Percentiles rank a stretch among this genome's conserved stretches.
phyloP scores from a whole-genome alignment of 495 filamentous ascomycete species.

The Pseudomonodictys pantanalensis region DNA sequence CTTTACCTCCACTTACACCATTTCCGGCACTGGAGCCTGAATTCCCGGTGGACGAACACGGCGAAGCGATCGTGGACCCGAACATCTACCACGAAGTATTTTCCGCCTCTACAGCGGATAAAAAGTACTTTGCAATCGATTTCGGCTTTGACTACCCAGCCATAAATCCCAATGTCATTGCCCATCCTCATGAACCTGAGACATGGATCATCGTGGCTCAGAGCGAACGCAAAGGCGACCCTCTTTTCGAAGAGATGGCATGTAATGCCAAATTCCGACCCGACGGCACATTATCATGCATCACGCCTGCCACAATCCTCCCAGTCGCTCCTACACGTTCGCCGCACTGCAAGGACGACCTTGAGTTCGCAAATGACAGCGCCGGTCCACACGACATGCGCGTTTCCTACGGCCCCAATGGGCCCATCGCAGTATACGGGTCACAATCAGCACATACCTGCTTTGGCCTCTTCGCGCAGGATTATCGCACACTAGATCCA shows the following conservation, averaged over 20 bases:
- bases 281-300: conserved; percentile 43
- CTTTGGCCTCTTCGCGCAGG: conserved; percentile 52
- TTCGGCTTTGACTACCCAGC: conserved; percentile 39
- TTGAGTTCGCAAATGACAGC: conserved; percentile 40
- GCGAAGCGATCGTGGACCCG: neutral
- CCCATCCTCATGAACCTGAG: conserved; percentile 46
- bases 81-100: conserved; percentile 38
- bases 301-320: conserved; percentile 40
- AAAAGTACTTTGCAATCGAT: conserved; percentile 45
- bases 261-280: conserved; percentile 47
- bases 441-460: conserved; percentile 52
- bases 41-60: neutral
- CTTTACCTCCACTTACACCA: neutral
- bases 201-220: conserved; percentile 52
- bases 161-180: conserved; percentile 55
- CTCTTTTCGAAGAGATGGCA: conserved; percentile 44
- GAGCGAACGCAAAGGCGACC: conserved; percentile 24
- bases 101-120: conserved; percentile 45
- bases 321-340: conserved; percentile 45
- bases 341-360: conserved; percentile 45
- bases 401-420: conserved; percentile 51
- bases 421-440: conserved; percentile 48
- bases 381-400: conserved; percentile 51
- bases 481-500: conserved; percentile 47
- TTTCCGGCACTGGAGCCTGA: too few relatives aligned